Evolutionary conservation across 768 basidiomycete genomes (phyloP), one percentile per base, ranked within the genome.

Genomic region (Termitomyces sp.): DNA sequence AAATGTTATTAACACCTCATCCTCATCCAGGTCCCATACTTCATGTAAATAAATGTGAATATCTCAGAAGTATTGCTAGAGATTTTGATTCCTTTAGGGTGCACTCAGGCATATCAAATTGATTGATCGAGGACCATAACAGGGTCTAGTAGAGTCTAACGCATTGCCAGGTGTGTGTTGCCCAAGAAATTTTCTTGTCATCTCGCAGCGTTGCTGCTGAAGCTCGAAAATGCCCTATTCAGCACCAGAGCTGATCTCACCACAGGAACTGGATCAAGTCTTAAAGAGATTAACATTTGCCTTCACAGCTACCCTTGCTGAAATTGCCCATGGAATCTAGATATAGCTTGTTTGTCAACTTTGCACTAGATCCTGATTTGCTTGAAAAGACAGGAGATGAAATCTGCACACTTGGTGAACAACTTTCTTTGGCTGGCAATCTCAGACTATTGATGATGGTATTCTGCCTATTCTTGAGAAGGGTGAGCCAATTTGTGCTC

Each of bases 381-480:
- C 42, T 28, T 8, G 16, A 56, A 11, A 45, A 56, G n/a, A 45
- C 28, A 44, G 55, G 42, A 45, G 55, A 56, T 35, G 42, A 56
- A 45, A 28, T 56, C 8, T 42, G 40, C 7, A 35, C 28, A 42
- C 55, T 56, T 45, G 55, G 28, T 7, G 42, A 45, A 45, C 55
- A 56, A 45, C 42, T 56, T 9, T 56, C 16, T 52, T 52, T 52
- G 51, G 33, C 8, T 52, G 51, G 51, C 16, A 52, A 15, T 33
- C 51, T 18, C 7, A 7, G 33, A 52, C 51, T 52, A 18, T 33
- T 35, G 51, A 33, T 36, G 33, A 52, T 52, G 33, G 33, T 36
- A 12, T 52, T 35, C 51, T 35, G 4, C 49, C 15, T 13, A 50
- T 52, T 36, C 35, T 33, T 20, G 18, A 35, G 33, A 33, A 33